Evolutionary conservation across 768 basidiomycete genomes (phyloP), one percentile per base, ranked within the genome.

Genomic region (Leccinum longicurvipes): DNA sequence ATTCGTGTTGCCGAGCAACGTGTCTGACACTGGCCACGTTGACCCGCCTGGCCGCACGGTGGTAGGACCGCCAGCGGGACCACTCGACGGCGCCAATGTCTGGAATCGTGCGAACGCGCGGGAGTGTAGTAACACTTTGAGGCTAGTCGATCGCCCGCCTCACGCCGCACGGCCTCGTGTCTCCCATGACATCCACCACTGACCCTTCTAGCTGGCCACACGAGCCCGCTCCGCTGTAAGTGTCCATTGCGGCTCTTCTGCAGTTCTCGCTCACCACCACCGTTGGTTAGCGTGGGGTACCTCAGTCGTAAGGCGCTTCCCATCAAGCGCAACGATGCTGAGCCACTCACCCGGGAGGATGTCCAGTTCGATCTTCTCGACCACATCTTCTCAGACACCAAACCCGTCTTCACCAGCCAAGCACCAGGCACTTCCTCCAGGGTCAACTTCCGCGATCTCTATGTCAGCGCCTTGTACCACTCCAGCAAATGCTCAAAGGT

Each of bases 401-500:
- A 77, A 12, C 71, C 77, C 49, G 86, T 84, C 60, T 96, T 94
- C 73, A 88, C 89, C 56, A 80, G 81, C 63, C 83, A 87, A 57
- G 73, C 72, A 7, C 78, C 80, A 31, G 77, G 76, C 55, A 70
- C 76, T 3, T 65, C 76, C 25, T 64, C 73, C 34, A 83, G 80
- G 70, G 77, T 90, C 70, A 83, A 84, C 63, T 94, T 96, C 68
- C 80, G 82, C 64, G 87, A 92, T 67, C 80, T 95, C 58, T 96
- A 93, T 69, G 81, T 91, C 60, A 86, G 88, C 63, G 85, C 91
- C 9, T 71, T 93, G 60, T 86, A 86, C 73, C 83, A 85, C 70
- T 92, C 89, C 32, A 82, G 76, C 69, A 91, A 87, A 76, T 92
- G 87, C 69, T 93, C 91, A 62, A 91, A 91, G 73, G 87, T 89